A percentile compares a stretch with the other conserved stretches of the same genome.
These are phyloP conservation scores for Ustilago hordei DNA, from an alignment of 1,284 basidiomycete species.

Conservation along the genomic window DNA sequence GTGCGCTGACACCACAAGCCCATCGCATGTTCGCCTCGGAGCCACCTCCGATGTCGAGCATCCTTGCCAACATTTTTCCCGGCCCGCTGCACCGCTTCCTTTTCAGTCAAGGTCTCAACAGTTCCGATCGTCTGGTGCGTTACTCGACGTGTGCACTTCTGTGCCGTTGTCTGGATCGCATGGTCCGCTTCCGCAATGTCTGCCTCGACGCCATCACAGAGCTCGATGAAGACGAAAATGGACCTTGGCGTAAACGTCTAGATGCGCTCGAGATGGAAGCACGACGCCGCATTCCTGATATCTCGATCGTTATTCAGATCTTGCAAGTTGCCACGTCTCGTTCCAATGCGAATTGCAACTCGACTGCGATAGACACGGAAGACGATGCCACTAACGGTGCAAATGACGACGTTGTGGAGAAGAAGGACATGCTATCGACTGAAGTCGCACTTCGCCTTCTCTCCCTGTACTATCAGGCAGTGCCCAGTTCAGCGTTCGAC, in stretches of 20 bases:
- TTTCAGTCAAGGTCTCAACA: conserved; percentile 78
- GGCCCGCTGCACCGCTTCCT: conserved; percentile 69
- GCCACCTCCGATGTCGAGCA: conserved; percentile 78
- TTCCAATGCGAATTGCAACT: conserved; percentile 2
- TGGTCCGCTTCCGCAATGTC: conserved; percentile 33
- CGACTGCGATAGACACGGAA: neutral
- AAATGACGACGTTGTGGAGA: conserved; percentile 22
- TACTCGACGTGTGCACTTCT: conserved; percentile 83
- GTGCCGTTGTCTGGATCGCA: conserved; percentile 50
- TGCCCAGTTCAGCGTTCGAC: conserved; percentile 81
- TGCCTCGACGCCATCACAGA: conserved; percentile 72
- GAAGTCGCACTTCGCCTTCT: conserved; percentile 84
- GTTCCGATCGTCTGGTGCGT: conserved; percentile 78
- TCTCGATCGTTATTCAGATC: conserved; percentile 67
- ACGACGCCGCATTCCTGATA: conserved; percentile 62
- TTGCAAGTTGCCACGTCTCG: conserved; percentile 63
- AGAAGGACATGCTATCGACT: conserved; percentile 75
- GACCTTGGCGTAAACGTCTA: conserved; percentile 37
- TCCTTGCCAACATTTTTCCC: conserved; percentile 72
- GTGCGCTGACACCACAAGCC: conserved; percentile 57
- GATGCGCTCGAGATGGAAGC: conserved; percentile 50
- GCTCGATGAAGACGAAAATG: conserved; percentile 75
- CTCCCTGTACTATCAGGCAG: conserved; percentile 82
- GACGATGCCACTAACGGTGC: conserved; percentile 16
- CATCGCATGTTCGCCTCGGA: conserved; percentile 72